A percentile compares a stretch with the other conserved stretches of the same genome.
Conservation (phyloP, 768 basidiomycete species). For the Russula virescens region DNA sequence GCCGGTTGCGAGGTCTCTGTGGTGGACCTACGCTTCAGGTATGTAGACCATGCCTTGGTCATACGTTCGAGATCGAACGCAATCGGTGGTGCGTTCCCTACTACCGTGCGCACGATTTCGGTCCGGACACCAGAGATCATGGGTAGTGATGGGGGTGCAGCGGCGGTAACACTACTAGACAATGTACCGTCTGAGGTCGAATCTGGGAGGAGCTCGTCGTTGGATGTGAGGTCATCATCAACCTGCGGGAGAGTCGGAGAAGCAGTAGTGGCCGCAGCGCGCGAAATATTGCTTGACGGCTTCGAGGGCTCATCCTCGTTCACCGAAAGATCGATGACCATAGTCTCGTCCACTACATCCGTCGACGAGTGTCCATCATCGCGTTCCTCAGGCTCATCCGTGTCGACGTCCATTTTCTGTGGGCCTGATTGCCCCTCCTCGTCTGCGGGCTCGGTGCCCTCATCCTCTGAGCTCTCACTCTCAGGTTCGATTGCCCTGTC, state of each 20-base stretch:
- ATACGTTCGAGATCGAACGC: slow-evolving; percentile 12
- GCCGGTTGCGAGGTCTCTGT: neutral
- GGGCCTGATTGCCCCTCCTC: slow-evolving; percentile 14
- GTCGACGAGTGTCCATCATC: neutral
- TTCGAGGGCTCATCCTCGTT: slow-evolving; percentile 17
- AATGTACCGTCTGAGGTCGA: neutral
- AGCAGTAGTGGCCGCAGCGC: neutral
- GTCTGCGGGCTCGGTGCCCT: slow-evolving; percentile 22
- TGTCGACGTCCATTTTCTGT: neutral
- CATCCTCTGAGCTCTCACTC: slow-evolving; percentile 23
- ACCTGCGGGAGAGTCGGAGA: neutral
- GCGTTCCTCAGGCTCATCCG: neutral
- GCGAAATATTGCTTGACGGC: neutral
- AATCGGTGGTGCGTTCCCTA: neutral
- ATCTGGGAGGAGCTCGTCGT: neutral
- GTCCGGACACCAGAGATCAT: neutral
- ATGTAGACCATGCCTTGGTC: slow-evolving; percentile 3
- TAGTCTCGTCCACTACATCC: slow-evolving; percentile 23
- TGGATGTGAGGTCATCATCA: slow-evolving; percentile 4
- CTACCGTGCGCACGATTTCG: slow-evolving; percentile 21
- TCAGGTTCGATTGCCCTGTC: slow-evolving; percentile 21
- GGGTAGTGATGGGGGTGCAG: neutral
- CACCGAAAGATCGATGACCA: slow-evolving; percentile 16
- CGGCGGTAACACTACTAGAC: neutral
- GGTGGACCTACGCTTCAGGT: neutral